A percentile compares a stretch with the other conserved stretches of the same genome.
Evolutionary conservation across 306 rosid species (phyloP).

Genomic region (Begonia masoniana): DNA sequence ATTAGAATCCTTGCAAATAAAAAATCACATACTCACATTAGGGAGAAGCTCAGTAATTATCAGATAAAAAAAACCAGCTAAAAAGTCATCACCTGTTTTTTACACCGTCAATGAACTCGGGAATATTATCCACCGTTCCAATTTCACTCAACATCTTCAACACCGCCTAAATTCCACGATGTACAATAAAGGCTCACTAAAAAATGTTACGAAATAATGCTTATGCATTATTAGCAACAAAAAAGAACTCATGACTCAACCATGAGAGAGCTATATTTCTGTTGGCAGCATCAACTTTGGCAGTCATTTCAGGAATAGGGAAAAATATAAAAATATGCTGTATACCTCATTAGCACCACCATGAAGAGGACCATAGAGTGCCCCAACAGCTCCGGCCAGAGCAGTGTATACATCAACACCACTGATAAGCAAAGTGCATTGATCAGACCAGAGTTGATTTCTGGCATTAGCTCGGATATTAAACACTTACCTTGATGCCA

Average conservation of each 20-base stretch:
- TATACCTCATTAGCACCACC: slow-evolving; percentile 91
- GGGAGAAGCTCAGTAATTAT: too few species aligned
- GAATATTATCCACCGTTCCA: slow-evolving; percentile 74
- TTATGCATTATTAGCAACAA: background rate
- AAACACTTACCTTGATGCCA: slow-evolving; percentile 50
- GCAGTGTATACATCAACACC: slow-evolving; percentile 92
- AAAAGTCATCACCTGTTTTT: slow-evolving; percentile 45
- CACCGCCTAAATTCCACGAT: slow-evolving; percentile 36
- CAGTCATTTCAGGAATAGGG: too few species aligned
- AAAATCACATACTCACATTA: too few species aligned
- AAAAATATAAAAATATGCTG: background rate
- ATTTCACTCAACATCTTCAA: slow-evolving; percentile 81
- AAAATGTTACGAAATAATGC: slow-evolving; percentile 1
- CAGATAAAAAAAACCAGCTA: background rate
- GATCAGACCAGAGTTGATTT: slow-evolving; percentile 3
- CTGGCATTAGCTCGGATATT: too few species aligned
- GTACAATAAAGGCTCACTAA: too few species aligned
- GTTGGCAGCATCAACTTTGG: too few species aligned
- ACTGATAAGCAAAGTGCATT: slow-evolving; percentile 23
- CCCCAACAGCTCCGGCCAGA: slow-evolving; percentile 81
- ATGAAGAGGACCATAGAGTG: slow-evolving; percentile 84
- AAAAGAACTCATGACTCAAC: slow-evolving; percentile 1
- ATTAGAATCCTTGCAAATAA: background rate
- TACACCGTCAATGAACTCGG: slow-evolving; percentile 82
- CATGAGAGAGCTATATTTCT: background rate